Evolutionary conservation across 2,329 filamentous ascomycete species (phyloP).

Genomic region (Fusarium continuum): DNA sequence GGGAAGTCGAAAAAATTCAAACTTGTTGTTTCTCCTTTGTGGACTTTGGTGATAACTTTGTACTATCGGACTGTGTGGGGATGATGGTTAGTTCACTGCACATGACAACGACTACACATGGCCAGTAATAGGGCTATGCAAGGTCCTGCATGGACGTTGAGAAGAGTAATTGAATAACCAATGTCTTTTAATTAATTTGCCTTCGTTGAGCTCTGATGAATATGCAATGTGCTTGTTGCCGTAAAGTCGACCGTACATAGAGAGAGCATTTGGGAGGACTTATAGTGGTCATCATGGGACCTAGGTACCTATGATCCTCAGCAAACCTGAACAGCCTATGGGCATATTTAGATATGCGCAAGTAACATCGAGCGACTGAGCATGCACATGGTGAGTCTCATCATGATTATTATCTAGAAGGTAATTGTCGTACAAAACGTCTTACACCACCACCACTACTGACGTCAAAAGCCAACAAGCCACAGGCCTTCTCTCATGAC

Average conservation of each 20-base stretch:
- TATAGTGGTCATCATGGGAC: neutral
- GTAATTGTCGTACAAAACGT: conserved; percentile 3
- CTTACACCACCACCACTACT: neutral
- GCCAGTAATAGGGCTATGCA: neutral
- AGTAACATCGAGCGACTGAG: neutral
- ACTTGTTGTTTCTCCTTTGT: conserved; percentile 11
- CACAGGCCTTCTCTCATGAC: conserved; percentile 3
- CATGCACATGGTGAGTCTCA: neutral
- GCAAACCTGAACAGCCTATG: neutral
- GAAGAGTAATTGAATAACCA: too few relatives aligned
- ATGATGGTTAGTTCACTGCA: conserved; percentile 6
- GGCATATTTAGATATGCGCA: neutral
- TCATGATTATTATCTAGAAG: conserved; percentile 21
- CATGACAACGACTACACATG: neutral
- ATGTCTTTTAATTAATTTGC: too few relatives aligned
- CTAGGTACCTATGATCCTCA: neutral
- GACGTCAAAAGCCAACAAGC: neutral
- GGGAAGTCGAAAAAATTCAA: conserved; percentile 38
- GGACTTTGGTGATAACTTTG: conserved; percentile 6
- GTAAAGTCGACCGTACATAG: too few relatives aligned
- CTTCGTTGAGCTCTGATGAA: too few relatives aligned
- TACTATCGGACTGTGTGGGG: conserved; percentile 16
- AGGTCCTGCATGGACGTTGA: neutral
- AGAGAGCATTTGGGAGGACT: too few relatives aligned
- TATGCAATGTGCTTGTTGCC: too few relatives aligned